Base-by-base conservation (phyloP, 2,329 filamentous ascomycete genomes). In the Fusarium napiforme region DNA sequence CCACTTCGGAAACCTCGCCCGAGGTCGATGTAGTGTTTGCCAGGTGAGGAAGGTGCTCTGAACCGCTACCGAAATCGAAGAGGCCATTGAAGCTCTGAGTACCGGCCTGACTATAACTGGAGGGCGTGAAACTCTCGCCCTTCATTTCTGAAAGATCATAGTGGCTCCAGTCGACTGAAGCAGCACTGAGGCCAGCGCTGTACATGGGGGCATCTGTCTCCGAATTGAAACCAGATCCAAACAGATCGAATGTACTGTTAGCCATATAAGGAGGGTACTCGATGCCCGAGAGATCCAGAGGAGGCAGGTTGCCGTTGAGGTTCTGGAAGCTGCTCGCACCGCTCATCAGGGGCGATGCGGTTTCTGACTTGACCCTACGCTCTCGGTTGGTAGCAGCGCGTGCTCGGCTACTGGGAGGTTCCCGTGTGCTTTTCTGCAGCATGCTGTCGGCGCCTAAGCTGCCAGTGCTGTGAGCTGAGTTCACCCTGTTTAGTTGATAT, bases 1-100 rank as follows among this genome's bases (percentile, higher is more conserved):
- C 91, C 9, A 89, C 89, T 78, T 92, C 90, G 15, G 90, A 92
- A 14, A 92, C 90, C 68, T 92, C 90, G 40, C 90, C 90, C 18
- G 90, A 92, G 14, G 89, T 91, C 15, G 89, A 90, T 3, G 87
- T 88, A 57, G 85, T 85, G 77, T 88, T 84, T 69, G 89, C 87
- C 76, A 91, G 79, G 55, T 87, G 83, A 56, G 86, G 85, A 34
- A 87, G 84, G 71, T 87, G 87, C 77, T 89, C 88, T n/a, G 85
- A 87, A 70, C 85, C 87, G 74, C 81, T 84, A 71, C 80, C 81
- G 60, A 86, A 88, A 60, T 89, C 88, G 72, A 87, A 87, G 10
- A 83, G 75, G 42, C 86, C 86, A 70, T 84, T 85, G 77, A 87
- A 88, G 76, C 86, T 85, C 66, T 84, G 86, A 32, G 84, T 81